Evolutionary conservation across 164 flowering plant species (phyloP).

Genomic region (Magnolia sinica): DNA sequence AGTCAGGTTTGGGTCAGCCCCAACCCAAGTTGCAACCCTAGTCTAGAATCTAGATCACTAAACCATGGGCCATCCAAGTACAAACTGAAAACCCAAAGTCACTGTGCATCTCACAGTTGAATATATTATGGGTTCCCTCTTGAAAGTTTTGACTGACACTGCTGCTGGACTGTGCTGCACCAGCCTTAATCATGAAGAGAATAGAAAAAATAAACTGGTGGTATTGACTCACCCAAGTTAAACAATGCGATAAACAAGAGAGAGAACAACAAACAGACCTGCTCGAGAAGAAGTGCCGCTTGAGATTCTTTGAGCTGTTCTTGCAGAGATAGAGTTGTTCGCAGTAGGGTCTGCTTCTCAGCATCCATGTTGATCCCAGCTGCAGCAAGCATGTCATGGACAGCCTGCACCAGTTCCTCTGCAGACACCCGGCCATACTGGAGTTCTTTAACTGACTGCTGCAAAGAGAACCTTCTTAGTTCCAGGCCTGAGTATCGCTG

Average conservation of each 20-base stretch:
- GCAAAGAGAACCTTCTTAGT: background rate
- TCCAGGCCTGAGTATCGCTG: background rate
- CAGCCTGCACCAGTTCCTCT: slow-evolving; percentile 85
- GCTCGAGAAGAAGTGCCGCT: slow-evolving; percentile 81
- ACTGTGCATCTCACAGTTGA: too few relatives aligned
- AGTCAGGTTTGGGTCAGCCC: too few relatives aligned
- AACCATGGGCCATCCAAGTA: too few relatives aligned
- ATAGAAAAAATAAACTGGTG: slow-evolving; percentile 1
- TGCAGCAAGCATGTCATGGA: slow-evolving; percentile 88
- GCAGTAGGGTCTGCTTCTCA: slow-evolving; percentile 77
- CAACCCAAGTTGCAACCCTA: too few relatives aligned
- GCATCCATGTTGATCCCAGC: slow-evolving; percentile 83
- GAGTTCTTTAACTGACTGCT: slow-evolving; percentile 34
- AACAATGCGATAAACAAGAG: background rate
- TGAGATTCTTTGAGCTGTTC: slow-evolving; percentile 84
- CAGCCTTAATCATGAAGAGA: background rate
- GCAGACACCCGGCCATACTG: slow-evolving; percentile 80
- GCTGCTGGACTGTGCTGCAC: slow-evolving; percentile 2
- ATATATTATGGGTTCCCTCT: background rate
- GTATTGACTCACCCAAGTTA: background rate
- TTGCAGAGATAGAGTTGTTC: slow-evolving; percentile 62
- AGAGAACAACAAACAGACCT: slow-evolving; percentile 46
- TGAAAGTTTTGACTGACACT: background rate
- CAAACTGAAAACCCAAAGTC: background rate
- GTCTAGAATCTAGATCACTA: too few relatives aligned